A percentile compares a stretch with the other conserved stretches of the same genome.
Conservation (phyloP, 768 basidiomycete genomes). For the Hygrocybe coccinea region DNA sequence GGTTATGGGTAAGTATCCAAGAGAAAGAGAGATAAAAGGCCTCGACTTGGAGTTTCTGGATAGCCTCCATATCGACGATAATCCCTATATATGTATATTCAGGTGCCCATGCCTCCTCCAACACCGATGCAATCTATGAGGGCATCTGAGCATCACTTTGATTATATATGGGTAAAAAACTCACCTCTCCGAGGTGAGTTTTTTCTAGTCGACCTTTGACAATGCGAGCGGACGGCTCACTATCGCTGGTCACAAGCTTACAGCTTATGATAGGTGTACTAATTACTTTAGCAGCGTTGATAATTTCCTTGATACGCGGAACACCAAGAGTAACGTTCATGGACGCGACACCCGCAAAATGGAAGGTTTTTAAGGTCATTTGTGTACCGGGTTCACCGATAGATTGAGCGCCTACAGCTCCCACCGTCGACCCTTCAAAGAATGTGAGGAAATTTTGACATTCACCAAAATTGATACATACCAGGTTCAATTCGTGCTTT, state of each 20-base stretch:
- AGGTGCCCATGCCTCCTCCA: conserved; percentile 95
- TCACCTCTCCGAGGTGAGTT: conserved; percentile 87
- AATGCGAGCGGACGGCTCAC: conserved; percentile 93
- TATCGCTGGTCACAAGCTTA: conserved; percentile 77
- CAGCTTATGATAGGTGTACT: conserved; percentile 98
- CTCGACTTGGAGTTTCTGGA: conserved; percentile 79
- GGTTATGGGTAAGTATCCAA: not conserved
- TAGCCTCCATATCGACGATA: conserved; percentile 83
- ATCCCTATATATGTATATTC: conserved; percentile 91
- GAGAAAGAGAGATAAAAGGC: not conserved
- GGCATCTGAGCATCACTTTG: not conserved
- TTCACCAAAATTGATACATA: conserved; percentile 18
- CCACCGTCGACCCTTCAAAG: conserved; percentile 85
- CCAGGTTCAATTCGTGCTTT: conserved; percentile 96
- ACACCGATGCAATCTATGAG: conserved; percentile 74
- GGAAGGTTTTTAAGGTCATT: conserved; percentile 99
- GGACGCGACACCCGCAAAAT: conserved; percentile 98
- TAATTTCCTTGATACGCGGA: conserved; percentile 99
- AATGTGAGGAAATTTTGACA: not conserved
- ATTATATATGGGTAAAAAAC: conserved; percentile 18
- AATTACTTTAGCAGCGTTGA: conserved; percentile 96
- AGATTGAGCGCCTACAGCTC: conserved; percentile 97
- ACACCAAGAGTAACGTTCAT: conserved; percentile 99
- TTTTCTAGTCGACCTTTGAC: conserved; percentile 96
- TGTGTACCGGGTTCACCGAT: conserved; percentile 99